These are phyloP conservation scores for Stipa capillata DNA, from an alignment of 176 grass and related monocot species.

Conservation along the genomic window DNA sequence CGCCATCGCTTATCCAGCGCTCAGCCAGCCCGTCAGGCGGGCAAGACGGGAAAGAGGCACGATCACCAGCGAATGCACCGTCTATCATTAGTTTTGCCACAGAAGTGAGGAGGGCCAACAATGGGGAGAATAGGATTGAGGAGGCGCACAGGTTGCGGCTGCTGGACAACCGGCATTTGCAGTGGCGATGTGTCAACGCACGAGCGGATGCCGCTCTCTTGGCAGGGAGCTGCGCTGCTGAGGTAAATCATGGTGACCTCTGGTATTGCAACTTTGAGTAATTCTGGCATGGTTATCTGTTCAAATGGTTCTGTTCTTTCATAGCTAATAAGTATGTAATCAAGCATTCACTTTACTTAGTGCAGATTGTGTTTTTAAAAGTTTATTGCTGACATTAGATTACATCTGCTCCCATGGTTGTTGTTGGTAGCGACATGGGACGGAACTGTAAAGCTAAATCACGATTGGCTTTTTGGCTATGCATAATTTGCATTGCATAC, in stretches of 20 bases:
- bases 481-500: too few species aligned
- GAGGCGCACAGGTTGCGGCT: slow-evolving; percentile 74
- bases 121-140: slow-evolving; percentile 68
- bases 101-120: slow-evolving; percentile 76
- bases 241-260: slow-evolving; percentile 35
- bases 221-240: slow-evolving; percentile 39
- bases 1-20: slow-evolving; percentile 35
- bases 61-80: slow-evolving; percentile 38
- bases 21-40: slow-evolving; percentile 28
- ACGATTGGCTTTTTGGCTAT: too few species aligned
- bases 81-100: slow-evolving; percentile 81
- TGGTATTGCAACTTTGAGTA: neutral
- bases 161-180: slow-evolving; percentile 65
- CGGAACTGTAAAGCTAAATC: too few species aligned
- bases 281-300: neutral
- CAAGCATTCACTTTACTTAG: neutral
- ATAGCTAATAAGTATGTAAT: neutral
- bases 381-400: too few species aligned
- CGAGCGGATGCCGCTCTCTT: slow-evolving; percentile 21
- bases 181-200: slow-evolving; percentile 73
- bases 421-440: neutral
- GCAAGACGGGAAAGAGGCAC: slow-evolving; percentile 9
- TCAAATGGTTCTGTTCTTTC: neutral
- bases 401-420: neutral
- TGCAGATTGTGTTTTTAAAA: too few species aligned